phyloP scores from a whole-genome alignment of 495 filamentous ascomycete genomes.

The Neurospora sp. region DNA sequence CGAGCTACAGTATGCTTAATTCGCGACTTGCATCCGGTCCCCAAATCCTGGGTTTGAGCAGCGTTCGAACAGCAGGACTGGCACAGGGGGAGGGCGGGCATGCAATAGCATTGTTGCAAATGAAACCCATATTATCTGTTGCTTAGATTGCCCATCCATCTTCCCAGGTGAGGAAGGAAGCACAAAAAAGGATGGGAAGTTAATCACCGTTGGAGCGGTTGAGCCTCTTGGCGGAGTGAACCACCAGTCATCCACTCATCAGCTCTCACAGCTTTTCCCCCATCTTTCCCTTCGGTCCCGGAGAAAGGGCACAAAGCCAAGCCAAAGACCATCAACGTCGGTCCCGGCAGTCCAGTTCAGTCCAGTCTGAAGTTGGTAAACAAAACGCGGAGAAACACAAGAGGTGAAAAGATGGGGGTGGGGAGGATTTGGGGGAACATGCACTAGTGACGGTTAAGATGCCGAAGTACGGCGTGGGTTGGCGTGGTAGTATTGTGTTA shows the following conservation, averaged over 20 bases:
- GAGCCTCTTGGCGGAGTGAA: neutral
- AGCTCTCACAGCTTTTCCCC: neutral
- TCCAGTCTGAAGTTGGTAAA: neutral
- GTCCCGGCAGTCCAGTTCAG: neutral
- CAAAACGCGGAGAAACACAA: neutral
- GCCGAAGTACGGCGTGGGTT: neutral
- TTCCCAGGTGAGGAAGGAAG: neutral
- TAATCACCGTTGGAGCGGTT: neutral
- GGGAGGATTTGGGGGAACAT: neutral
- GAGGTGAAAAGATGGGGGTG: neutral
- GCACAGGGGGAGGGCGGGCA: neutral
- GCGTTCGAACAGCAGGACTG: no score
- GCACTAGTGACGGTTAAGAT: neutral
- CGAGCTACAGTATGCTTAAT: neutral
- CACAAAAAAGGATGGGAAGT: neutral
- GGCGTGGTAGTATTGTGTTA: neutral
- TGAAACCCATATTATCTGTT: neutral
- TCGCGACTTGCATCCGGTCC: neutral
- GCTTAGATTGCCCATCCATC: neutral
- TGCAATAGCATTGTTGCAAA: neutral
- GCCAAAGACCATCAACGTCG: neutral
- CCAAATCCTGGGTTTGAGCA: neutral
- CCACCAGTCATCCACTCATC: neutral
- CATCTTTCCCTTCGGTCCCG: neutral
- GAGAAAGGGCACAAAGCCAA: neutral